These are phyloP conservation scores for Aurifilum marmelostoma DNA, from an alignment of 2,329 filamentous ascomycete genomes.

Conservation along the genomic window DNA sequence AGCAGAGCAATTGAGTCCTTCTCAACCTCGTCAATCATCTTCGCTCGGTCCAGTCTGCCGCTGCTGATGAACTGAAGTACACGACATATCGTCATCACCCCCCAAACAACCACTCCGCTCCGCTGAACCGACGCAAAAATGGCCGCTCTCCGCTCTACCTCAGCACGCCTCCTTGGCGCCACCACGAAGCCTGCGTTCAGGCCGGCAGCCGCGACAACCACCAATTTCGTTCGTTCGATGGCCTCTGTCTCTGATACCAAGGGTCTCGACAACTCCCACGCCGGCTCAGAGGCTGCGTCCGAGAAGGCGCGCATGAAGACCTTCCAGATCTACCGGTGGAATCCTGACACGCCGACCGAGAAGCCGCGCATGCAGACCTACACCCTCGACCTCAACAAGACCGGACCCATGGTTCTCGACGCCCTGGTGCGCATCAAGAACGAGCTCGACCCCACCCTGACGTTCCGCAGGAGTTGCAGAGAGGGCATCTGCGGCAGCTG, in stretches of 20 bases:
- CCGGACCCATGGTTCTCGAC: conserved; percentile 97
- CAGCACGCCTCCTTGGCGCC: conserved; percentile 55
- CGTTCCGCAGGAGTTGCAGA: conserved; percentile 92
- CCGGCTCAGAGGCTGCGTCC: conserved; percentile 49
- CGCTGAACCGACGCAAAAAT: conserved; percentile 43
- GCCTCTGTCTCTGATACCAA: conserved; percentile 59
- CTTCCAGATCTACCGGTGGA: conserved; percentile 99
- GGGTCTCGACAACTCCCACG: conserved; percentile 26
- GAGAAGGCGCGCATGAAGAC: conserved; percentile 79
- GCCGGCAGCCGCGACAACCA: conserved; percentile 36
- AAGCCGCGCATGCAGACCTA: conserved; percentile 97
- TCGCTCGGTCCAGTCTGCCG: neutral
- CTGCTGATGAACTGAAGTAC: conserved; percentile 6
- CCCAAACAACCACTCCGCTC: neutral
- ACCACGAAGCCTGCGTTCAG: conserved; percentile 44
- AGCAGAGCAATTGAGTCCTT: neutral
- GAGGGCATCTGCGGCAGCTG: conserved; percentile 99
- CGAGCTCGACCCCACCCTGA: conserved; percentile 93
- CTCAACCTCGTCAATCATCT: neutral
- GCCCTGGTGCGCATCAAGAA: conserved; percentile 99
- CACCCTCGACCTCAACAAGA: conserved; percentile 96
- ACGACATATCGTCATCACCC: neutral
- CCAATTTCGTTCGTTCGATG: conserved; percentile 55
- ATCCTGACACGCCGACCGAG: conserved; percentile 85
- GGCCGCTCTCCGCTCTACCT: conserved; percentile 64